Percentiles rank a stretch among this genome's conserved stretches.
Evolutionary conservation across 208 protist species (phyloP).

Genomic region (Angomonas ambiguus): DNA sequence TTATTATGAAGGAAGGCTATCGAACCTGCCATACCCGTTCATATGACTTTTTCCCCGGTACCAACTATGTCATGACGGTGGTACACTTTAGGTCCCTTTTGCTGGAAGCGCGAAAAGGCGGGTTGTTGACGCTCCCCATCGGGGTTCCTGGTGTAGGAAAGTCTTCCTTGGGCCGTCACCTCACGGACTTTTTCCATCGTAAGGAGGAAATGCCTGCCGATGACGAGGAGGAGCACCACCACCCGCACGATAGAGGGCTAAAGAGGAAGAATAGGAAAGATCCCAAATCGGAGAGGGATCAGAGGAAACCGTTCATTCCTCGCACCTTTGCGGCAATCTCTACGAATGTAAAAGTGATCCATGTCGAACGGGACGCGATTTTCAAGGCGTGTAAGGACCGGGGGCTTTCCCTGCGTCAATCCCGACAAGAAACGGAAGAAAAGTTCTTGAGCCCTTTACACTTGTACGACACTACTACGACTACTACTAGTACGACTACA

Average conservation of each 20-base stretch:
- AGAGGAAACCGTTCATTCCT: conserved; percentile 5
- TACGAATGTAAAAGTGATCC: not conserved
- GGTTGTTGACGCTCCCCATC: conserved; percentile 29
- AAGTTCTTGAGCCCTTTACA: conserved; percentile 12
- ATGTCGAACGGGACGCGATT: conserved; percentile 31
- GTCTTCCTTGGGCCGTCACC: conserved; percentile 15
- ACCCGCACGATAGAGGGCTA: not conserved
- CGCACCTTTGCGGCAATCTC: conserved; percentile 11
- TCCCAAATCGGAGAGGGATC: not conserved
- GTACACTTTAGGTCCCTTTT: conserved; percentile 22
- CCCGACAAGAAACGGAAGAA: conserved; percentile 21
- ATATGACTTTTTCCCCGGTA: conserved; percentile 52
- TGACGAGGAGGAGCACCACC: not conserved
- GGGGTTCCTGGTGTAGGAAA: conserved; percentile 26
- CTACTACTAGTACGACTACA: too few species aligned
- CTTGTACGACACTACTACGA: too few species aligned
- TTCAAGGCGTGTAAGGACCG: conserved; percentile 1
- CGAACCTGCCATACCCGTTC: conserved; percentile 18
- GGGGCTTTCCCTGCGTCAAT: conserved; percentile 11
- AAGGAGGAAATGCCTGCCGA: too few species aligned
- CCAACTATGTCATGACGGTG: conserved; percentile 47
- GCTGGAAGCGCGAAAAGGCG: not conserved
- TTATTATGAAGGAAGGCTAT: conserved; percentile 26
- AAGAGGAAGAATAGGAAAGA: not conserved
- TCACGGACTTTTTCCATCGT: conserved; percentile 18